phyloP scores from a whole-genome alignment of 345 rosid genomes.

The Reutealis trisperma region DNA sequence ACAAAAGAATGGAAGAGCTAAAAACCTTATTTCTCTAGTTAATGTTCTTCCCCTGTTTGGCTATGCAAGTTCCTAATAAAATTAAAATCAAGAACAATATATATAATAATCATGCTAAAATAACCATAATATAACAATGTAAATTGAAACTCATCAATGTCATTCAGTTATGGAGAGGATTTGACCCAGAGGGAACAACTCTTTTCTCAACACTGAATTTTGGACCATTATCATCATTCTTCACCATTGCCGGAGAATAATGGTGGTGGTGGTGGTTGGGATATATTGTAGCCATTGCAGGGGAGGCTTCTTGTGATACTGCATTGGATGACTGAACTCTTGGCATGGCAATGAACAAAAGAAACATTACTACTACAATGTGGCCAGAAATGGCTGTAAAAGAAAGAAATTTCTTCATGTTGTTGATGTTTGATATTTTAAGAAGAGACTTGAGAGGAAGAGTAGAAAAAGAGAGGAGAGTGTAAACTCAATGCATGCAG shows the following conservation, averaged over 20 bases:
- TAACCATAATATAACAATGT: background rate
- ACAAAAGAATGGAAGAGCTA: background rate
- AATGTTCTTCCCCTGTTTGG: no score
- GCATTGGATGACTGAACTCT: background rate
- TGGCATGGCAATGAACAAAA: background rate
- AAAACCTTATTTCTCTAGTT: background rate
- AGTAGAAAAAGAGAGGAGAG: background rate
- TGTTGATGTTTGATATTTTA: background rate
- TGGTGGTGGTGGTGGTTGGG: background rate
- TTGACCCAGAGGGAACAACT: constrained; percentile 12
- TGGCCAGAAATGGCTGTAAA: background rate
- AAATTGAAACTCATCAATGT: background rate
- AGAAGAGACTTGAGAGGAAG: background rate
- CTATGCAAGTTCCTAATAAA: background rate
- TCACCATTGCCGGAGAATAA: background rate
- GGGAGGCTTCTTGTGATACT: background rate
- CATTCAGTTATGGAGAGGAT: constrained; percentile 23
- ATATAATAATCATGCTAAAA: background rate
- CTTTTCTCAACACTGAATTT: constrained; percentile 10
- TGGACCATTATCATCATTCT: background rate
- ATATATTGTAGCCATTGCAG: background rate
- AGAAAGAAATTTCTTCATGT: background rate
- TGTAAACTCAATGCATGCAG: no score
- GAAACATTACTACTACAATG: background rate
- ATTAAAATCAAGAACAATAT: background rate